These are phyloP conservation scores for Amorphotheca resinae DNA, from an alignment of 495 filamentous ascomycete species.

Conservation along the genomic window DNA sequence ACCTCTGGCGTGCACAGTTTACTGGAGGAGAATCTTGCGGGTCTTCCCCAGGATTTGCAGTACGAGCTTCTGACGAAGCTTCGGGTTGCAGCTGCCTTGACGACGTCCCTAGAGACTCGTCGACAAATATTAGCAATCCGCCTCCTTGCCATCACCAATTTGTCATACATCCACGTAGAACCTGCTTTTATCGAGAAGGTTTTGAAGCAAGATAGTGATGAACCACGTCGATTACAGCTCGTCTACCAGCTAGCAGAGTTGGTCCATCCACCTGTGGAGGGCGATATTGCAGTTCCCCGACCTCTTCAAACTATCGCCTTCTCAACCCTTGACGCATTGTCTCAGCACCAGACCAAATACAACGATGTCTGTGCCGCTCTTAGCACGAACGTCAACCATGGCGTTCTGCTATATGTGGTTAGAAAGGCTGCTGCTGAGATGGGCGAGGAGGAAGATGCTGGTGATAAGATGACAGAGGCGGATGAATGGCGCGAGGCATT, in stretches of 20 bases:
- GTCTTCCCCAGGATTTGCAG: slow-evolving; percentile 57
- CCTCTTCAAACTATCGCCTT: slow-evolving; percentile 76
- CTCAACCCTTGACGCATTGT: slow-evolving; percentile 65
- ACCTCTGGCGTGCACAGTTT: slow-evolving; percentile 53
- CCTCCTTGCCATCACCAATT: slow-evolving; percentile 78
- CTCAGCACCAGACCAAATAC: slow-evolving; percentile 62
- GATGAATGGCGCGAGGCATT: slow-evolving; percentile 86
- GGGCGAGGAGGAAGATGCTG: slow-evolving; percentile 39
- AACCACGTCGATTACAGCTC: slow-evolving; percentile 78
- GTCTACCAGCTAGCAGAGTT: slow-evolving; percentile 86
- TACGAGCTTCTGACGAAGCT: slow-evolving; percentile 82
- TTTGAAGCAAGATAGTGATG: slow-evolving; percentile 76
- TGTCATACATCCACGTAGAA: slow-evolving; percentile 81
- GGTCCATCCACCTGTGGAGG: slow-evolving; percentile 62
- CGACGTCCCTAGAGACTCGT: slow-evolving; percentile 47
- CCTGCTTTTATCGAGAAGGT: slow-evolving; percentile 69
- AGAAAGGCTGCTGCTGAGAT: slow-evolving; percentile 81
- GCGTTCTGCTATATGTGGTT: slow-evolving; percentile 86
- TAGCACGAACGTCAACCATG: slow-evolving; percentile 89
- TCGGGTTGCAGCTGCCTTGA: slow-evolving; percentile 67
- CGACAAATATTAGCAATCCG: slow-evolving; percentile 70
- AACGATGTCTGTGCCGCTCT: slow-evolving; percentile 75
- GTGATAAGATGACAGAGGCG: slow-evolving; percentile 43
- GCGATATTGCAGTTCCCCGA: slow-evolving; percentile 51
- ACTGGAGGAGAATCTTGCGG: slow-evolving; percentile 45